Conservation (phyloP, 371 early-diverging fungal genomes). For the Mucor racemosus region DNA sequence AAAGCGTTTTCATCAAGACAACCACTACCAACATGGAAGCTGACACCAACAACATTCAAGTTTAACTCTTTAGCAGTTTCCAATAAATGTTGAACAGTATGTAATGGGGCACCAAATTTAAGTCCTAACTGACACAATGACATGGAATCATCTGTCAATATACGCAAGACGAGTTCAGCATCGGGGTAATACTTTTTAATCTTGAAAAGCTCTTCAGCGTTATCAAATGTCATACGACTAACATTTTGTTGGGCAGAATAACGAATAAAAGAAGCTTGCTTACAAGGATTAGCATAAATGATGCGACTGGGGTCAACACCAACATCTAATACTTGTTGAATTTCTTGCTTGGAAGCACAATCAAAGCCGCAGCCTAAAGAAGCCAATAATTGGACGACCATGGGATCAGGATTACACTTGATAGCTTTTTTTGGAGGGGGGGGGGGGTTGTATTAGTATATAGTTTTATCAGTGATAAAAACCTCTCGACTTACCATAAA, state of each 20-base stretch:
- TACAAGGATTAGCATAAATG: constrained; percentile 98
- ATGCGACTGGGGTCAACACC: constrained; percentile 83
- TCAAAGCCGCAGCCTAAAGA: constrained; percentile 92
- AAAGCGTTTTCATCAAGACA: constrained; percentile 92
- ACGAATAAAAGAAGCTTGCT: constrained; percentile 92
- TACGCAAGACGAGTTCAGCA: constrained; percentile 90
- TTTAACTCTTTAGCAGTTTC: constrained; percentile 79
- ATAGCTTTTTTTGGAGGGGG: constrained; percentile 65
- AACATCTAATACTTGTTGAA: constrained; percentile 78
- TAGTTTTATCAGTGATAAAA: neutral
- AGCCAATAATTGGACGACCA: constrained; percentile 84
- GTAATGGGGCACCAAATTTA: constrained; percentile 94
- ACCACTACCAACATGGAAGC: constrained; percentile 96
- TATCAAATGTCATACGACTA: constrained; percentile 96
- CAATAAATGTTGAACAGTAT: constrained; percentile 72
- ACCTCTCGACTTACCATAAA: constrained; percentile 71
- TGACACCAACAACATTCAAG: constrained; percentile 89
- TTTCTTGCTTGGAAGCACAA: constrained; percentile 90
- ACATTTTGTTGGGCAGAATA: constrained; percentile 82
- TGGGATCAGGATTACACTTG: constrained; percentile 95
- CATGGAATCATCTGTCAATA: constrained; percentile 94
- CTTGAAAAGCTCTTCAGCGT: constrained; percentile 95
- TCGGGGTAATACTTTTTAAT: constrained; percentile 81
- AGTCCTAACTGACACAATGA: constrained; percentile 91
- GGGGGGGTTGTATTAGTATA: neutral